Evolutionary conservation across 2,329 filamentous ascomycete genomes (phyloP), one percentile per base, ranked within the genome.

Genomic region (Corniculantispora saksenae): DNA sequence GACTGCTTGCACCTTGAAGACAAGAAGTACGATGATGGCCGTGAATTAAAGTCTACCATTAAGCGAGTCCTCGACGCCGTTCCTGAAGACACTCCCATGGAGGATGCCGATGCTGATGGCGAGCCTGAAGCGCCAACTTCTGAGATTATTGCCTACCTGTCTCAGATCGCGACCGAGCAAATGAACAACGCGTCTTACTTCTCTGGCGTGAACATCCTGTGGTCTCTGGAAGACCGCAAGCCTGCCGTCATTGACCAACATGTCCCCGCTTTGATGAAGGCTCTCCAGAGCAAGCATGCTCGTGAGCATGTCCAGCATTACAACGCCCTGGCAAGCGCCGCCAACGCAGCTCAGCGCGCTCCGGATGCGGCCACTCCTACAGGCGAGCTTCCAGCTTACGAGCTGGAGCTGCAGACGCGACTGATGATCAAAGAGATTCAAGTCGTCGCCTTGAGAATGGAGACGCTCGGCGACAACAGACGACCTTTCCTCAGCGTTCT

Each of bases 341-440:
- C 80, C n/a, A 74, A 77, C 70, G 75, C 78, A 69, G 63, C 77
- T 71, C 68, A 80, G 38, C 80, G 79, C 40, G 78, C 78, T 54
- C 83, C 85, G 65, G 86, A 89, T 23, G 84, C 87, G 19, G 84
- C 80, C 67, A 82, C 83, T 32, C 82, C 82, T 17, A 68, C 75
- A 0, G 78, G 77, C 25, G 86, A 90, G 67, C 84, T 92, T 74
- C 89, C 90, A 63, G 80, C 88, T 7, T 91, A 93, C 71, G 93
- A 97, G 66, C 84, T 94, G 35, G 92, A 97, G 72, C 87, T 96
- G n/a, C 94, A 95, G 69, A 94, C 93, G 10, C 89, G 91, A 65
- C 81, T 99, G 50, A 97, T 98, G 78, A 89, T 97, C 73, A 98
- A 98, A 80, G 92, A 94, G 12, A 94, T 99, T 67, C 94, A 98